phyloP scores from a whole-genome alignment of 2,329 filamentous ascomycete species.

The Sarocladiaceae sp. region DNA sequence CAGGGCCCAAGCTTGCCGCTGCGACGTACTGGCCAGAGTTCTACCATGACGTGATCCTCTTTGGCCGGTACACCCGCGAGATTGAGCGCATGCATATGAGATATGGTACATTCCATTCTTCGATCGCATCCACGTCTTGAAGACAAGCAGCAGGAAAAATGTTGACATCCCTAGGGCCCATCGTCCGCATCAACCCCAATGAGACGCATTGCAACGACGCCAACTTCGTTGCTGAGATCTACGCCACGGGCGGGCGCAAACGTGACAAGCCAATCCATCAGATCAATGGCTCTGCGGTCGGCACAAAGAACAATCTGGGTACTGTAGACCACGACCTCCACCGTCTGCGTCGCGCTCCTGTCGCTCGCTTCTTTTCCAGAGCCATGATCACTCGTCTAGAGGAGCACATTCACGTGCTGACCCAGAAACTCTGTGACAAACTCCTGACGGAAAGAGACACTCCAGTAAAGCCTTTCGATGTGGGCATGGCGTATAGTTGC shows the following conservation, averaged over 20 bases:
- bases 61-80: constrained; percentile 22
- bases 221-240: constrained; percentile 26
- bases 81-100: constrained; percentile 33
- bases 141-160: constrained; percentile 18
- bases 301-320: constrained; percentile 16
- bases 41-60: constrained; percentile 13
- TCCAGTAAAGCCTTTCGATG: constrained; percentile 8
- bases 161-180: neutral
- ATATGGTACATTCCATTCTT: constrained; percentile 29
- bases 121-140: constrained; percentile 33
- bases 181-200: constrained; percentile 18
- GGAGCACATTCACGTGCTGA: constrained; percentile 18
- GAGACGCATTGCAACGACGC: constrained; percentile 27
- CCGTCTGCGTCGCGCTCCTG: constrained; percentile 19
- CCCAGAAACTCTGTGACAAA: constrained; percentile 23
- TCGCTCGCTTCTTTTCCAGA: constrained; percentile 25
- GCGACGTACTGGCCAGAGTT: constrained; percentile 14
- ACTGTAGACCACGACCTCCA: constrained; percentile 21
- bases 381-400: constrained; percentile 23
- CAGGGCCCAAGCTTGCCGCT: constrained; percentile 11
- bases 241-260: constrained; percentile 15
- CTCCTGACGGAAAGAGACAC: constrained; percentile 12
- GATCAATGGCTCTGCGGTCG: constrained; percentile 11
- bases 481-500: constrained; percentile 26
- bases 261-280: constrained; percentile 11